Percentiles rank a stretch among this genome's conserved stretches.
Evolutionary conservation across 345 rosid genomes (phyloP).

Genomic region (Brassica nigra): DNA sequence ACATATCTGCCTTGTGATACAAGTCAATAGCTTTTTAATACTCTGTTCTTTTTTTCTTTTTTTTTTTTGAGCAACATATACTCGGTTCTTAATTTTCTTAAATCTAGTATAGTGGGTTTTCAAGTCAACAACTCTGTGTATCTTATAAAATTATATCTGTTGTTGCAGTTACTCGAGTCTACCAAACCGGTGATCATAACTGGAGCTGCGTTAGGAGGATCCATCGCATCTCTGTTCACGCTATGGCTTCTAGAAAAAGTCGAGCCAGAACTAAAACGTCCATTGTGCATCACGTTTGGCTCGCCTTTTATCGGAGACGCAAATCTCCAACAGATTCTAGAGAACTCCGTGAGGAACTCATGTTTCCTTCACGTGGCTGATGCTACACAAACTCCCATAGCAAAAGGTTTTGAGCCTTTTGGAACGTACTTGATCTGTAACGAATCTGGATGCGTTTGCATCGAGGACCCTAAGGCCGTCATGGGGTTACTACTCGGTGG

Average conservation of each 20-base stretch:
- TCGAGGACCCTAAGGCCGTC: slow-evolving; percentile 54
- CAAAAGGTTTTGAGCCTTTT: slow-evolving; percentile 42
- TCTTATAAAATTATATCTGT: neutral
- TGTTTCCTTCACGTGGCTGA: slow-evolving; percentile 56
- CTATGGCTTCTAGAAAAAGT: slow-evolving; percentile 57
- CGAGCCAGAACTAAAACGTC: slow-evolving; percentile 28
- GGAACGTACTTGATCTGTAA: slow-evolving; percentile 60
- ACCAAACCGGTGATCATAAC: slow-evolving; percentile 47
- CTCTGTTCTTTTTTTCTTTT: neutral
- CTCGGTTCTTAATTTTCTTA: no score
- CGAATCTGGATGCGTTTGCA: slow-evolving; percentile 43
- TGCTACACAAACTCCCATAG: neutral
- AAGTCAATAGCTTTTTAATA: neutral
- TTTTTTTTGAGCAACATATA: no score
- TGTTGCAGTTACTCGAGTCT: neutral
- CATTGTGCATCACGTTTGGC: slow-evolving; percentile 75
- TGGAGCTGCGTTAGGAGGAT: slow-evolving; percentile 64
- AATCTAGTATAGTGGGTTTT: neutral
- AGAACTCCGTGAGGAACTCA: slow-evolving; percentile 43
- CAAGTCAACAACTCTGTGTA: neutral
- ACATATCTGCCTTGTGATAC: neutral
- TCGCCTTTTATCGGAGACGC: slow-evolving; percentile 56
- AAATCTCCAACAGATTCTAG: slow-evolving; percentile 44
- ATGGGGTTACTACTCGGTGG: slow-evolving; percentile 25
- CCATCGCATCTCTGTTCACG: slow-evolving; percentile 68